Percentiles rank a stretch among this genome's conserved stretches.
Conservation (phyloP, 805 yeast species). For the Kregervanrija delftensis region DNA sequence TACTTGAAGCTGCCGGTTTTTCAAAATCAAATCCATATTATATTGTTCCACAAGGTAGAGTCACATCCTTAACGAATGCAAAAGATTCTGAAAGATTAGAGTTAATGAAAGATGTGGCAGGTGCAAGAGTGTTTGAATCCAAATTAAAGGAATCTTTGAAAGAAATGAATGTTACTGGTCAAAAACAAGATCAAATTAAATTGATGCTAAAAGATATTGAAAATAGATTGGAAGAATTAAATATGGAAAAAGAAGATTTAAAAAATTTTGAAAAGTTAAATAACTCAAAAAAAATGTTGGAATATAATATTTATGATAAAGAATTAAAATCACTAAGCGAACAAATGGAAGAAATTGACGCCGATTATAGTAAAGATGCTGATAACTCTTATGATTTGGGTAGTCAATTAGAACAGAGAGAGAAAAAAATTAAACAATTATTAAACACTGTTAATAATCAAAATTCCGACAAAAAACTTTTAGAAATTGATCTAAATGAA, state of each 20-base stretch:
- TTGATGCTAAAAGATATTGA: slow-evolving; percentile 66
- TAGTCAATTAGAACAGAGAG: slow-evolving; percentile 55
- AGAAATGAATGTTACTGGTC: slow-evolving; percentile 69
- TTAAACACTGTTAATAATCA: slow-evolving; percentile 39
- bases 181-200: slow-evolving; percentile 64
- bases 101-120: slow-evolving; percentile 86
- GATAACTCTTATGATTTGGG: slow-evolving; percentile 49
- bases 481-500: slow-evolving; percentile 51
- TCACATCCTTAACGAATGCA: slow-evolving; percentile 82
- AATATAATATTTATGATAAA: slow-evolving; percentile 69
- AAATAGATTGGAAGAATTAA: slow-evolving; percentile 68
- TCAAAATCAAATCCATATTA: slow-evolving; percentile 87
- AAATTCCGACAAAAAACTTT: slow-evolving; percentile 41
- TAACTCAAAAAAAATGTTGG: slow-evolving; percentile 60
- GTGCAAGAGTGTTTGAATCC: slow-evolving; percentile 84
- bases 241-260: slow-evolving; percentile 71
- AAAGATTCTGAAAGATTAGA: slow-evolving; percentile 76
- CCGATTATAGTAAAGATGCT: slow-evolving; percentile 43
- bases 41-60: slow-evolving; percentile 94
- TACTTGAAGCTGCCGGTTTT: slow-evolving; percentile 88
- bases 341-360: slow-evolving; percentile 55
- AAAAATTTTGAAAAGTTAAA: slow-evolving; percentile 63
- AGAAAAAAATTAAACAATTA: slow-evolving; percentile 39
- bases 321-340: slow-evolving; percentile 60
- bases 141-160: slow-evolving; percentile 71